These are phyloP conservation scores for Lumnitzera littorea DNA, from an alignment of 345 rosid genomes.

Conservation along the genomic window DNA sequence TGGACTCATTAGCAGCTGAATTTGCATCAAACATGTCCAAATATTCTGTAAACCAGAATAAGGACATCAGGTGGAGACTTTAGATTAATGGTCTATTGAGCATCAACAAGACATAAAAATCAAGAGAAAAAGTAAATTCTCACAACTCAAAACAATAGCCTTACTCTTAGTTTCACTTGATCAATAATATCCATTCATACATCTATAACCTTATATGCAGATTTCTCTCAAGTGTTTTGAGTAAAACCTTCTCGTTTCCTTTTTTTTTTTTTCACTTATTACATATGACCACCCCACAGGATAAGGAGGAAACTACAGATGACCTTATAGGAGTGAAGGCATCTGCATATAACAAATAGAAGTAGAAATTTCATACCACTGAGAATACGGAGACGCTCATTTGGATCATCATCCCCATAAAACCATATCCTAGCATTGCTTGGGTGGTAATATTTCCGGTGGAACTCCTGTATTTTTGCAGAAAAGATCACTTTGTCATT, in stretches of 20 bases:
- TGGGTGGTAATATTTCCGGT: slow-evolving; percentile 81
- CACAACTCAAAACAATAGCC: too few species aligned
- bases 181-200: too few species aligned
- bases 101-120: slow-evolving; percentile 2
- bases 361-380: slow-evolving; percentile 48
- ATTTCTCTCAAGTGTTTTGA: too few species aligned
- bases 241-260: too few species aligned
- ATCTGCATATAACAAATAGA: neutral
- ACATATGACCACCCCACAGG: too few species aligned
- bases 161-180: too few species aligned
- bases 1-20: slow-evolving; percentile 59
- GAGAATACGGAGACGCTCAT: slow-evolving; percentile 68
- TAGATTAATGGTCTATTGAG: neutral
- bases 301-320: neutral
- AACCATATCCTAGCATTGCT: slow-evolving; percentile 97
- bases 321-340: neutral
- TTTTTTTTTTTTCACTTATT: too few species aligned
- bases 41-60: slow-evolving; percentile 50
- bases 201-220: too few species aligned
- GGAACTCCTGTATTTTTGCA: slow-evolving; percentile 65
- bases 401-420: slow-evolving; percentile 90
- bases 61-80: slow-evolving; percentile 1
- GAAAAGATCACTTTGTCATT: slow-evolving; percentile 2
- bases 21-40: slow-evolving; percentile 68
- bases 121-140: too few species aligned